Base-by-base conservation (phyloP, 306 rosid species). In the Medicago ruthenica region DNA sequence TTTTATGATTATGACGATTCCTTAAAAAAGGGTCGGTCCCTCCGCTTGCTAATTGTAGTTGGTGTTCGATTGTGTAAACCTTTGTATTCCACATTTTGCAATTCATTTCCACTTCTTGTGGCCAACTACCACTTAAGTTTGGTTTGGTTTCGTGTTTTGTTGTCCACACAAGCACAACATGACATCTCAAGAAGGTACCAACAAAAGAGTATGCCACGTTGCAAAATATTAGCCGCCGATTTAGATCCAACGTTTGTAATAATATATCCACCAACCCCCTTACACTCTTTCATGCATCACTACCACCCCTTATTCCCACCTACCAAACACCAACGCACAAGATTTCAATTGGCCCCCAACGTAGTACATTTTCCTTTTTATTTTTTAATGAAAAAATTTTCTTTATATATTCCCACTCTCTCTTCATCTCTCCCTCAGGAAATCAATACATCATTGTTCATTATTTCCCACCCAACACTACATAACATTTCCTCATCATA, bases 291-390 rank as follows among this genome's bases (percentile, higher is more conserved):
- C 47, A 80, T 76, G 83, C 80, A 81, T 77, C 78, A 27, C 77
- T 79, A n/a, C 89, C 86, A 75, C 78, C 73, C 81, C 85, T 80
- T 84, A 74, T 69, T 78, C 89, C 58, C 76, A 91, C 96, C 93
- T 76, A 91, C 93, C 91, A 71, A 63, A 50, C 57, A 3, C 74
- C 77, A 48, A 79, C 77, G 67, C 20, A 60, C 53, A 8, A 74
- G 70, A 68, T 24, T 67, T 1, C 1, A 20, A 12, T 4, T 71
- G 73, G 62, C 48, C 61, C 63, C 84, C 24, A 17, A 5, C 63
- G 12, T 20, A 1, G 0, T 9, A 45, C 13, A 11, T 44, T 11
- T 14, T 44, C 12, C 6, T 18, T 18, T 9, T 54, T 9, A 54
- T 54, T 51, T 51, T 20, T 20, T 54, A 10, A 4, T 12, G 0